phyloP scores from a whole-genome alignment of 225 moss, liverwort and hornwort species.

The Bryoerythrophyllum caledonicum region DNA sequence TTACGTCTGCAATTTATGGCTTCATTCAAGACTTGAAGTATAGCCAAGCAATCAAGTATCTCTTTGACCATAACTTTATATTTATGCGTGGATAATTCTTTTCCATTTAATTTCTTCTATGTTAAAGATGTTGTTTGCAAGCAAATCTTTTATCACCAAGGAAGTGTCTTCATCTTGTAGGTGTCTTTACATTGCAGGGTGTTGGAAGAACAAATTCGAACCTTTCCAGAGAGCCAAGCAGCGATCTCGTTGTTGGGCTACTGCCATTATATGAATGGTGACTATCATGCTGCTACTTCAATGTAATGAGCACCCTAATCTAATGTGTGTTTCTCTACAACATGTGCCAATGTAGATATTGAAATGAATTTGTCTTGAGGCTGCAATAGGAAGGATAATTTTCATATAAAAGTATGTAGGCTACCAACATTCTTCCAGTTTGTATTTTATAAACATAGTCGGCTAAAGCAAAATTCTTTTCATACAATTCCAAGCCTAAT shows the following conservation, averaged over 20 bases:
- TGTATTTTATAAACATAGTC: background rate
- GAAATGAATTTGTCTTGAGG: background rate
- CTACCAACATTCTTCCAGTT: background rate
- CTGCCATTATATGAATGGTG: slow-evolving; percentile 77
- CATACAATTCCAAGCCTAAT: background rate
- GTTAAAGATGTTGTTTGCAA: background rate
- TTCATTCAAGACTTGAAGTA: slow-evolving; percentile 63
- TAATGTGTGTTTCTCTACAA: background rate
- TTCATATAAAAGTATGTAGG: background rate
- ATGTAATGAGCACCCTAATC: slow-evolving; percentile 38
- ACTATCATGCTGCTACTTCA: slow-evolving; percentile 71
- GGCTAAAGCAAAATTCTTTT: background rate
- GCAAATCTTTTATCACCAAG: background rate
- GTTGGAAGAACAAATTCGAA: slow-evolving; percentile 54
- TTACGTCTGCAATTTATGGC: slow-evolving; percentile 61
- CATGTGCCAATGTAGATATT: background rate
- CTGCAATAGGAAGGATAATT: background rate
- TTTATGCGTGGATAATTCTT: background rate
- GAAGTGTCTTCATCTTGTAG: background rate
- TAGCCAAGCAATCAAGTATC: slow-evolving; percentile 55
- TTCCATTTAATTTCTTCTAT: background rate
- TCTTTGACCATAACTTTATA: background rate
- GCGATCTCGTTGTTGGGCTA: slow-evolving; percentile 72
- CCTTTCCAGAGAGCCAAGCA: slow-evolving; percentile 62
- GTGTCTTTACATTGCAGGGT: slow-evolving; percentile 28